Evolutionary conservation across 148 eudicot genomes (phyloP).

Genomic region (Rhododendron simsii): DNA sequence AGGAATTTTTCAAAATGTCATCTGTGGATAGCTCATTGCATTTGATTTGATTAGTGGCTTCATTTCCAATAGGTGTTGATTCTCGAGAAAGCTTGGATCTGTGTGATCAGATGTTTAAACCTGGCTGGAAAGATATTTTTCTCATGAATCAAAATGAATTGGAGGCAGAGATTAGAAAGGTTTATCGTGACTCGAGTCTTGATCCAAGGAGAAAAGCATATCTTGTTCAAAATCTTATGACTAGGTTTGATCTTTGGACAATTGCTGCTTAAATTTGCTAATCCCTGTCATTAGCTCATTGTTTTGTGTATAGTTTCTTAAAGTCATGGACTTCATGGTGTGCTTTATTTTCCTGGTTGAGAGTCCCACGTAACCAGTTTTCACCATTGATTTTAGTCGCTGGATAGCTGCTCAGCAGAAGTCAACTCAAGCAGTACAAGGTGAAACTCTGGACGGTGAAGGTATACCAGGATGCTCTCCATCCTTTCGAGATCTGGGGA

Average conservation of each 20-base stretch:
- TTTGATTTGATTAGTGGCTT: not conserved
- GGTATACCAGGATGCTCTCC: conserved; percentile 61
- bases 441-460: conserved; percentile 44
- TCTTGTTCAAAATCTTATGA: conserved; percentile 88
- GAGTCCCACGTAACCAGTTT: not conserved
- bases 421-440: conserved; percentile 42
- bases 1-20: not conserved
- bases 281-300: not conserved
- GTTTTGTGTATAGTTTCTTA: not conserved
- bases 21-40: not conserved
- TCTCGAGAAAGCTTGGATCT: conserved; percentile 50
- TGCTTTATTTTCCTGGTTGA: conserved; percentile 3
- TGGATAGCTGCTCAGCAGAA: conserved; percentile 98
- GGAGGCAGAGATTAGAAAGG: conserved; percentile 88
- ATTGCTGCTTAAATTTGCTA: not conserved
- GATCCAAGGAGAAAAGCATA: conserved; percentile 91
- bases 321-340: not conserved
- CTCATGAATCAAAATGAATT: conserved; percentile 94
- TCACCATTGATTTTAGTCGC: conserved; percentile 37
- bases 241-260: conserved; percentile 46
- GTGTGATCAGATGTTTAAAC: conserved; percentile 76
- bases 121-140: conserved; percentile 96
- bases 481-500: conserved; percentile 69
- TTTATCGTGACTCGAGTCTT: conserved; percentile 78
- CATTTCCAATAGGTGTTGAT: conserved; percentile 38